Conservation (phyloP, 805 yeast species). For the Kazachstania bromeliacearum region DNA sequence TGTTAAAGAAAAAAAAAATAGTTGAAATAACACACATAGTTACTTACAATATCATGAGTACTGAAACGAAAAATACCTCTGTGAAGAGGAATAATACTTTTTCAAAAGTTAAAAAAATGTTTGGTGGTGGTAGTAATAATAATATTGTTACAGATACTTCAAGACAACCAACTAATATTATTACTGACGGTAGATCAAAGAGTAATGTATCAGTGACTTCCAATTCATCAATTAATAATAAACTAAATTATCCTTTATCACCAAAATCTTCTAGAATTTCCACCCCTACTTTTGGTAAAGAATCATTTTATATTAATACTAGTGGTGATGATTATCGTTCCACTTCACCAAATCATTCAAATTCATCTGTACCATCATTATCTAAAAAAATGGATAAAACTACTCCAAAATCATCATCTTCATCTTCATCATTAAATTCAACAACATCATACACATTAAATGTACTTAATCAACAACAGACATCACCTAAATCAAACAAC, state of each 20-base stretch:
- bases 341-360: slow-evolving; percentile 4
- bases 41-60: too few species aligned
- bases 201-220: neutral
- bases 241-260: neutral
- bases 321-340: neutral
- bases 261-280: slow-evolving; percentile 2
- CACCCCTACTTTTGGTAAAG: slow-evolving; percentile 2
- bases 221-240: neutral
- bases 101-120: slow-evolving; percentile 8
- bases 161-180: neutral
- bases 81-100: slow-evolving; percentile 7
- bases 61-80: too few species aligned
- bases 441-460: slow-evolving; percentile 1
- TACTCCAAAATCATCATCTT: neutral
- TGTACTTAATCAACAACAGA: neutral
- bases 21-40: too few species aligned
- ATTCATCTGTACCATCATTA: slow-evolving; percentile 6
- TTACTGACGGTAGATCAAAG: neutral
- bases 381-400: slow-evolving; percentile 2
- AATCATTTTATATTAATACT: neutral
- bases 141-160: neutral
- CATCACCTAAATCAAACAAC: neutral
- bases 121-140: neutral
- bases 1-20: too few species aligned
- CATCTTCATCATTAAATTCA: slow-evolving; percentile 2